Percentiles rank a stretch among this genome's conserved stretches.
phyloP scores from a whole-genome alignment of 2,329 filamentous ascomycete genomes.

The Beauveria caledonica region DNA sequence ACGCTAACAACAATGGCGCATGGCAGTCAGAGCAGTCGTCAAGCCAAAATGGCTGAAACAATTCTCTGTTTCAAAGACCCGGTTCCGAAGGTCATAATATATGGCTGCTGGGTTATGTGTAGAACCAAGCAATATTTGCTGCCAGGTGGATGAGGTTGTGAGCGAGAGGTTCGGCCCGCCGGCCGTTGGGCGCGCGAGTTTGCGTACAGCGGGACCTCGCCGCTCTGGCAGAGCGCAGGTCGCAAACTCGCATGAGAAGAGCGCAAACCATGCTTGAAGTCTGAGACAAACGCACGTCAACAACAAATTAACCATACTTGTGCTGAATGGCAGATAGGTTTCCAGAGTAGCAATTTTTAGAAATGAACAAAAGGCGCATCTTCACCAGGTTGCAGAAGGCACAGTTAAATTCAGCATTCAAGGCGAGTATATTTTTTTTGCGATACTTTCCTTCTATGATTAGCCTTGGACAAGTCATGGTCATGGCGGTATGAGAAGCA shows the following conservation, averaged over 20 bases:
- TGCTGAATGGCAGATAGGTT: neutral
- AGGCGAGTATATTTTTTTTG: slow-evolving; percentile 6
- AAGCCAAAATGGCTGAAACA: neutral
- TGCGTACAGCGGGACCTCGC: neutral
- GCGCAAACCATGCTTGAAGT: neutral
- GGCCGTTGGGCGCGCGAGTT: neutral
- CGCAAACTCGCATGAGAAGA: neutral
- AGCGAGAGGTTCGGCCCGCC: neutral
- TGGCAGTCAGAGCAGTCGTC: neutral
- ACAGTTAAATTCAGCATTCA: neutral
- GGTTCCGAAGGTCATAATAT: neutral
- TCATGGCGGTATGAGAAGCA: slow-evolving; percentile 9
- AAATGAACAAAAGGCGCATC: neutral
- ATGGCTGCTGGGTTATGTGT: neutral
- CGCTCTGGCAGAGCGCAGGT: neutral
- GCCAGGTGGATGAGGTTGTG: neutral
- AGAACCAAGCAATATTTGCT: neutral
- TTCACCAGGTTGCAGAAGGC: neutral
- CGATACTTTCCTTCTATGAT: slow-evolving; percentile 13
- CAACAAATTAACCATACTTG: neutral
- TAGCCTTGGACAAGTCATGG: neutral
- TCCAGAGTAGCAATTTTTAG: neutral
- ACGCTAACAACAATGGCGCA: neutral
- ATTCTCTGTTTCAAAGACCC: neutral
- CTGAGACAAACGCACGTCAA: neutral